Conservation (phyloP, 495 filamentous ascomycete species). For the Podospora tetraspora region DNA sequence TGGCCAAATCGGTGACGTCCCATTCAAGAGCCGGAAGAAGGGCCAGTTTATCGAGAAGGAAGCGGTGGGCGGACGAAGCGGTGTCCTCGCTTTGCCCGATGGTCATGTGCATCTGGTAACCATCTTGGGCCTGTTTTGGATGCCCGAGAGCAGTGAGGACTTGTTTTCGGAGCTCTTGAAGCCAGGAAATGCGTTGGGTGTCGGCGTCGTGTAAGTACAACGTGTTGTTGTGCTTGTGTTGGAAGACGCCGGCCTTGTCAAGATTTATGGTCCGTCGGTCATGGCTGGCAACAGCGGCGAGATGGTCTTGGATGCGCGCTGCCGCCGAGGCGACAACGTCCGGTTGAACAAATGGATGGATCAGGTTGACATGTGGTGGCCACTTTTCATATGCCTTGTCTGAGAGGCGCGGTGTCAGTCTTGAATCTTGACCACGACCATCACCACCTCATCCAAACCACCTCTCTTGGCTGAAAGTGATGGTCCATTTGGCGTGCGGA, state of each 20-base stretch:
- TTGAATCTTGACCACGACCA: not conserved
- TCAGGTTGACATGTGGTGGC: slow-evolving; percentile 56
- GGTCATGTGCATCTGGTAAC: slow-evolving; percentile 45
- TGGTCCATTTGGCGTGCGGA: not conserved
- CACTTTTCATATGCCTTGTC: slow-evolving; percentile 53
- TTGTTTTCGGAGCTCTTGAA: slow-evolving; percentile 18
- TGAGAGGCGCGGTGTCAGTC: slow-evolving; percentile 38
- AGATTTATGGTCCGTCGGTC: slow-evolving; percentile 22
- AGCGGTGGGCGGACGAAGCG: slow-evolving; percentile 31
- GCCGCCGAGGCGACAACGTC: slow-evolving; percentile 17
- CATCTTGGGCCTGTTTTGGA: not conserved
- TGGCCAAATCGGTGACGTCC: slow-evolving; percentile 37
- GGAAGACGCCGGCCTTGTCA: slow-evolving; percentile 36
- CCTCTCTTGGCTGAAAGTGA: not conserved
- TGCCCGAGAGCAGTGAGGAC: slow-evolving; percentile 21
- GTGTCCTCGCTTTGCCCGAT: slow-evolving; percentile 47
- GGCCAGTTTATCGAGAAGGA: slow-evolving; percentile 40
- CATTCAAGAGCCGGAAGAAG: slow-evolving; percentile 38
- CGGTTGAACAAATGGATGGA: slow-evolving; percentile 53
- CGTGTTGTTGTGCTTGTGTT: slow-evolving; percentile 38
- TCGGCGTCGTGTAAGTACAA: slow-evolving; percentile 37
- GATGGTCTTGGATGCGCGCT: slow-evolving; percentile 3
- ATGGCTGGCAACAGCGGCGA: not conserved
- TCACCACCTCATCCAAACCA: no score
- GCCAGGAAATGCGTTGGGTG: not conserved